phyloP scores from a whole-genome alignment of 2,329 filamentous ascomycete species.

The Davidsoniella virescens region DNA sequence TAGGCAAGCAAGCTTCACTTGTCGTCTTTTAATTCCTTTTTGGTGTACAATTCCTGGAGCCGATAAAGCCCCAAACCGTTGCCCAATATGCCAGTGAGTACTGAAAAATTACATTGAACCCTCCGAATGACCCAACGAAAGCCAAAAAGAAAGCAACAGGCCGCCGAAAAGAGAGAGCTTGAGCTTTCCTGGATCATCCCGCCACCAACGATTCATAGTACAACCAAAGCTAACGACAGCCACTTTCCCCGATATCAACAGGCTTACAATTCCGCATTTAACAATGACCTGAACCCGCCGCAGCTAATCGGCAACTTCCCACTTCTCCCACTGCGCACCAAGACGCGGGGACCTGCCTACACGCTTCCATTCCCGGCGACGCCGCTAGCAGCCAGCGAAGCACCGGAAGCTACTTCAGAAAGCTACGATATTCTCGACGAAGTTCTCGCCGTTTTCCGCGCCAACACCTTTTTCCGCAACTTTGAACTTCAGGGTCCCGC shows the following conservation, averaged over 20 bases:
- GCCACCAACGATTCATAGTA: too few relatives aligned
- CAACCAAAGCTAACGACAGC: background rate
- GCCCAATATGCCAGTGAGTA: too few relatives aligned
- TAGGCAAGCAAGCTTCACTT: background rate
- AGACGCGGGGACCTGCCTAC: conserved; percentile 88
- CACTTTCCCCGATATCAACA: conserved; percentile 21
- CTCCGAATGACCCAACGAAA: too few relatives aligned
- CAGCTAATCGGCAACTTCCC: conserved; percentile 74
- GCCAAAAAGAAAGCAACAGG: too few relatives aligned
- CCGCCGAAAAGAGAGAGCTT: too few relatives aligned
- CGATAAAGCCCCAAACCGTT: too few relatives aligned
- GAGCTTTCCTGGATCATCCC: too few relatives aligned
- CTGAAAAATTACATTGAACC: too few relatives aligned
- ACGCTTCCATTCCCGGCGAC: conserved; percentile 49
- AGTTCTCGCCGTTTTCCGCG: conserved; percentile 79
- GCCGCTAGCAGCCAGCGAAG: conserved; percentile 42
- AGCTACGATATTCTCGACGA: conserved; percentile 96
- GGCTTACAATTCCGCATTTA: conserved; percentile 98
- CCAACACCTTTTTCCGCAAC: conserved; percentile 98
- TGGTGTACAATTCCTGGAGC: background rate
- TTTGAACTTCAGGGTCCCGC: conserved; percentile 97
- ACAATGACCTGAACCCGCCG: conserved; percentile 53
- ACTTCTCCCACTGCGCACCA: conserved; percentile 83
- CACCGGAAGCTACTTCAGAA: conserved; percentile 69
- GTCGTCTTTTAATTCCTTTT: background rate